Percentiles rank a stretch among this genome's conserved stretches.
These are phyloP conservation scores for Gyromitra esculenta DNA, from an alignment of 2,329 filamentous ascomycete species.

Conservation along the genomic window DNA sequence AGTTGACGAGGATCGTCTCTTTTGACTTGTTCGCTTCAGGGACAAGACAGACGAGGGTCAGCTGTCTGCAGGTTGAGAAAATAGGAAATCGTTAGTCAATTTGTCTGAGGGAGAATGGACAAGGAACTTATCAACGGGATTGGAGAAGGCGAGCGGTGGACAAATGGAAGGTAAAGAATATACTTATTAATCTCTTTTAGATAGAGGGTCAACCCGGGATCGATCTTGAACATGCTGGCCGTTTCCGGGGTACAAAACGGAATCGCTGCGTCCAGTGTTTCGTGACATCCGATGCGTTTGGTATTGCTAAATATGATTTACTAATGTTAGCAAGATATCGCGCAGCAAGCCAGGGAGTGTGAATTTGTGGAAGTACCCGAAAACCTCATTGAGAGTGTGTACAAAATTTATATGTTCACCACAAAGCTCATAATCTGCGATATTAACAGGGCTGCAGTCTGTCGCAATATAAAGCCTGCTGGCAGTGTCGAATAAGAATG, in stretches of 20 bases:
- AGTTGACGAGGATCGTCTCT: not conserved
- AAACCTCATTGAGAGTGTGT: not conserved
- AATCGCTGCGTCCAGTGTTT: too few species aligned
- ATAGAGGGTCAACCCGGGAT: not conserved
- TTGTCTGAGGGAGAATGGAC: not conserved
- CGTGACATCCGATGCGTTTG: too few species aligned
- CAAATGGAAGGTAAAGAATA: not conserved
- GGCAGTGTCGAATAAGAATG: conserved; percentile 94
- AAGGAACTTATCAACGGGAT: not conserved
- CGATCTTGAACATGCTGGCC: not conserved
- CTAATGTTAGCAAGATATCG: too few species aligned
- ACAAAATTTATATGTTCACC: conserved; percentile 23
- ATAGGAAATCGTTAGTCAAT: not conserved
- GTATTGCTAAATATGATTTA: too few species aligned
- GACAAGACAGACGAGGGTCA: not conserved
- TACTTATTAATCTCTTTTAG: not conserved
- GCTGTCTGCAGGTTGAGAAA: not conserved
- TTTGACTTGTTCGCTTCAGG: not conserved
- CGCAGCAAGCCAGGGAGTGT: not conserved
- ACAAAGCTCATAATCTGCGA: not conserved
- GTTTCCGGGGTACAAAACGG: too few species aligned
- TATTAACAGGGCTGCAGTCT: conserved; percentile 21
- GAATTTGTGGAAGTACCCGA: not conserved
- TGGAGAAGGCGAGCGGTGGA: too few species aligned
- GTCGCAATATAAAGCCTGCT: conserved; percentile 85